Conservation (phyloP, 345 rosid species). For the Aquilaria malaccensis region DNA sequence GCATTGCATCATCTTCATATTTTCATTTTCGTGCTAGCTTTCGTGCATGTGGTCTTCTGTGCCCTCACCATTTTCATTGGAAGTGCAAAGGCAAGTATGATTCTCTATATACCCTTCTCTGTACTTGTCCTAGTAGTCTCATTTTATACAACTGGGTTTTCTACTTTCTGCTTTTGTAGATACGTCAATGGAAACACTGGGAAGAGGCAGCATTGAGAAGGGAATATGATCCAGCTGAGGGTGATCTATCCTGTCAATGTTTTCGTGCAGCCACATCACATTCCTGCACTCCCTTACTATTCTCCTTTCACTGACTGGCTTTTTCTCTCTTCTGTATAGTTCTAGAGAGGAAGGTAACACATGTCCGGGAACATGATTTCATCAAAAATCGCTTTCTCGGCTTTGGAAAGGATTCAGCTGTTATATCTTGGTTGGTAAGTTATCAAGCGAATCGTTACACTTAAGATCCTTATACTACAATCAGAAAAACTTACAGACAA, state of each 20-base stretch:
- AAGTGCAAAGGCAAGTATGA: slow-evolving; percentile 44
- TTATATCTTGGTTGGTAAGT: not conserved
- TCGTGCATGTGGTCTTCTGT: slow-evolving; percentile 62
- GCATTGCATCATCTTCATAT: slow-evolving; percentile 86
- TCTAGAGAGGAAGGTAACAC: not conserved
- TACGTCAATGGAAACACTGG: slow-evolving; percentile 1
- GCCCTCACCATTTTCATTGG: slow-evolving; percentile 76
- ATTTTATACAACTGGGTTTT: too few relatives aligned
- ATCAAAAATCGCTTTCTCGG: slow-evolving; percentile 4
- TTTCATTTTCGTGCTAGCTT: slow-evolving; percentile 77
- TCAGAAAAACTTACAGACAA: too few relatives aligned
- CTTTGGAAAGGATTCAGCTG: not conserved
- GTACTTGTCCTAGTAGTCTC: not conserved
- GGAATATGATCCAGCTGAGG: not conserved
- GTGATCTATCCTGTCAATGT: not conserved
- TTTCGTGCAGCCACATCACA: not conserved
- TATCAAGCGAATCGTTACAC: not conserved
- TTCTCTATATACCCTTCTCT: not conserved
- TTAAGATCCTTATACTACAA: too few relatives aligned
- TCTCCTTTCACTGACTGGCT: not conserved
- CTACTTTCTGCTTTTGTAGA: slow-evolving; percentile 10
- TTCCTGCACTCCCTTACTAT: too few relatives aligned
- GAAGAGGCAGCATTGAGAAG: not conserved
- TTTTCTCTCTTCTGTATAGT: not conserved
- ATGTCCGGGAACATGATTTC: slow-evolving; percentile 7